Conservation (phyloP, 768 basidiomycete species). For the Hirschioporus abietinus region DNA sequence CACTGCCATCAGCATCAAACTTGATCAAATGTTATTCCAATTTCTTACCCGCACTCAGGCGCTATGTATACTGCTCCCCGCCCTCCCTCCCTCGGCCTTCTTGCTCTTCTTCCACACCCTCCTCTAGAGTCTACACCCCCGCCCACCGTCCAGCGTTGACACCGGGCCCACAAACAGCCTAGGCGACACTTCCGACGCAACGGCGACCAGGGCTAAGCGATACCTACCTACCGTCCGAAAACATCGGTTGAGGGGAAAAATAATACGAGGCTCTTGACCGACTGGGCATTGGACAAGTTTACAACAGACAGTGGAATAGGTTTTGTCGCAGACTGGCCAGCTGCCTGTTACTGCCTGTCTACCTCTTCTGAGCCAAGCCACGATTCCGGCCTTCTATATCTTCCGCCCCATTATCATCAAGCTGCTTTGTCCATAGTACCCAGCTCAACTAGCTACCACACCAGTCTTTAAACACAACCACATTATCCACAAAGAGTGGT, state of each 20-base stretch:
- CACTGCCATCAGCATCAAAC: background rate
- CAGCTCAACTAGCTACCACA: background rate
- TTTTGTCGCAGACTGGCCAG: background rate
- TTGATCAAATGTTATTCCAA: background rate
- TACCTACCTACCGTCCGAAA: background rate
- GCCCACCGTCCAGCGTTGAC: slow-evolving; percentile 22
- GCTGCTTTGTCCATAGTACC: background rate
- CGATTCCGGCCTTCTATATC: background rate
- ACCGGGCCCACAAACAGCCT: slow-evolving; percentile 25
- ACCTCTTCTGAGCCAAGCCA: background rate
- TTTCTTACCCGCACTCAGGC: slow-evolving; percentile 1
- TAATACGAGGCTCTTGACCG: background rate
- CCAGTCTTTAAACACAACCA: background rate
- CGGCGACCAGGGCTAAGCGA: background rate
- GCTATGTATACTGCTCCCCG: slow-evolving; percentile 2
- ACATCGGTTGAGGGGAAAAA: background rate
- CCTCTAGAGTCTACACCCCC: slow-evolving; percentile 15
- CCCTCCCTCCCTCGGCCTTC: slow-evolving; percentile 17
- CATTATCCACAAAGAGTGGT: background rate
- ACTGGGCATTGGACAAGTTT: too few species aligned
- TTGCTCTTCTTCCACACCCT: slow-evolving; percentile 3
- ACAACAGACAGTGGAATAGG: background rate
- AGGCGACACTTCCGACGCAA: slow-evolving; percentile 17
- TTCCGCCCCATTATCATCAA: background rate
- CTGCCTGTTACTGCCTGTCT: background rate